Conservation (phyloP, 257 asterid species). For the Primulina huaijiensis region DNA sequence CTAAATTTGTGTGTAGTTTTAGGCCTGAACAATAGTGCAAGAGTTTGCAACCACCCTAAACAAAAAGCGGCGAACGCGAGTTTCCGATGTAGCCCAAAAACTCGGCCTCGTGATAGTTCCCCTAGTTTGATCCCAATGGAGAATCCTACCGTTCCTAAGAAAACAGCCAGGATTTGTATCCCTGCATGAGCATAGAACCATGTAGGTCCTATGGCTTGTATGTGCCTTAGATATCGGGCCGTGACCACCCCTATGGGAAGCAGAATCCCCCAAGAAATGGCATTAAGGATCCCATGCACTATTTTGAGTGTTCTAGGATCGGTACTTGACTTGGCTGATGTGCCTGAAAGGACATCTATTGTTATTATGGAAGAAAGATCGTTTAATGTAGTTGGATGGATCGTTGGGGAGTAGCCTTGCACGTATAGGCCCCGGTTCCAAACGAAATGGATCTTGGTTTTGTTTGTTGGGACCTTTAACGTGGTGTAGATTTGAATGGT, state of each 20-base stretch:
- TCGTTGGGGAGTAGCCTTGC: slow-evolving; percentile 92
- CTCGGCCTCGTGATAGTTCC: slow-evolving; percentile 62
- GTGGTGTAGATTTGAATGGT: slow-evolving; percentile 62
- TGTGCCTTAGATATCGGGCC: not conserved
- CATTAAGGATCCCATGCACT: slow-evolving; percentile 58
- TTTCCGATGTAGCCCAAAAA: slow-evolving; percentile 65
- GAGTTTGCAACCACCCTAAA: slow-evolving; percentile 79
- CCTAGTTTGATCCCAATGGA: slow-evolving; percentile 70
- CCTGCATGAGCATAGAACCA: slow-evolving; percentile 92
- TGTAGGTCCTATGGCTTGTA: slow-evolving; percentile 22
- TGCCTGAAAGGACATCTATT: slow-evolving; percentile 60
- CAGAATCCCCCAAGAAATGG: slow-evolving; percentile 51
- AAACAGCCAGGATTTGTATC: slow-evolving; percentile 55
- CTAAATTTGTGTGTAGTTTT: slow-evolving; percentile 70
- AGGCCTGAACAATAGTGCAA: slow-evolving; percentile 80
- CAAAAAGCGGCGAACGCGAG: slow-evolving; percentile 70
- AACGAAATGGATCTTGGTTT: slow-evolving; percentile 59
- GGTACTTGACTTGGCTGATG: slow-evolving; percentile 33
- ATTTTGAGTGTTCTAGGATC: slow-evolving; percentile 41
- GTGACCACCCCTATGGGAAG: not conserved
- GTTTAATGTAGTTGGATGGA: slow-evolving; percentile 57
- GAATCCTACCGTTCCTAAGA: slow-evolving; percentile 73
- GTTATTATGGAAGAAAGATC: slow-evolving; percentile 74
- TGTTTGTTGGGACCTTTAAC: slow-evolving; percentile 53
- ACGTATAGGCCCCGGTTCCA: slow-evolving; percentile 92